A percentile compares a stretch with the other conserved stretches of the same genome.
phyloP scores from a whole-genome alignment of 1,139 yeast species.

The Candida tropicalis region DNA sequence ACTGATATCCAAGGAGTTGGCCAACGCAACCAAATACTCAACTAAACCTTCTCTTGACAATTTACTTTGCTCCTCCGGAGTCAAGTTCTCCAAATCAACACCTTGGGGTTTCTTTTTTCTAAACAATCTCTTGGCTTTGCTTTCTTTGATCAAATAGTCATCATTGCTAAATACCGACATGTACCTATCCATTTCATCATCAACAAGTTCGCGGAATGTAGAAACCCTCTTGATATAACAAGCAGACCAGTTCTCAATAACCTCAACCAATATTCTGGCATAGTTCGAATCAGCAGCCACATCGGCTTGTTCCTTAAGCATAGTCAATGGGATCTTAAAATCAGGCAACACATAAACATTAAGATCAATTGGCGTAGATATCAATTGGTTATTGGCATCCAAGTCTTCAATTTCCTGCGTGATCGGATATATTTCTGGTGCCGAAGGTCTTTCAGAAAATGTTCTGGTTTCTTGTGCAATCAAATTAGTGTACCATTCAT shows the following conservation, averaged over 20 bases:
- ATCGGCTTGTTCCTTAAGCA: conserved; percentile 90
- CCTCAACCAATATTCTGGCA: conserved; percentile 81
- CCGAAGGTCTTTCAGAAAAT: conserved; percentile 61
- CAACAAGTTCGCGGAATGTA: conserved; percentile 60
- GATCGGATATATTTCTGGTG: conserved; percentile 64
- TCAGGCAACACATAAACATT: conserved; percentile 67
- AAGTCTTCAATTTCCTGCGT: conserved; percentile 45
- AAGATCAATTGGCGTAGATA: conserved; percentile 64
- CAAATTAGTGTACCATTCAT: conserved; percentile 78
- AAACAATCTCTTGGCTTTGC: conserved; percentile 50
- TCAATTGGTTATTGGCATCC: conserved; percentile 55
- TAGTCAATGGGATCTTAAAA: conserved; percentile 58
- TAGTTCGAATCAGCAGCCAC: conserved; percentile 89
- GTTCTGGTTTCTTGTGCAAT: conserved; percentile 63
- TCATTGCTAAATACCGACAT: conserved; percentile 49
- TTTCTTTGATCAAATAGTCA: conserved; percentile 38
- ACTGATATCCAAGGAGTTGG: conserved; percentile 81
- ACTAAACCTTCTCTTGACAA: conserved; percentile 75
- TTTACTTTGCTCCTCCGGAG: conserved; percentile 49
- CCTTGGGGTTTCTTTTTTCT: conserved; percentile 26
- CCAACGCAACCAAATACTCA: conserved; percentile 82
- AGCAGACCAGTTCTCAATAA: conserved; percentile 70
- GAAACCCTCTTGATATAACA: conserved; percentile 63
- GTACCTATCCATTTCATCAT: conserved; percentile 55
- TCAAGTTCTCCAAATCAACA: conserved; percentile 43